A percentile compares a stretch with the other conserved stretches of the same genome.
Conservation (phyloP, 1,284 basidiomycete species). For the Xerocomus nothofagi region DNA sequence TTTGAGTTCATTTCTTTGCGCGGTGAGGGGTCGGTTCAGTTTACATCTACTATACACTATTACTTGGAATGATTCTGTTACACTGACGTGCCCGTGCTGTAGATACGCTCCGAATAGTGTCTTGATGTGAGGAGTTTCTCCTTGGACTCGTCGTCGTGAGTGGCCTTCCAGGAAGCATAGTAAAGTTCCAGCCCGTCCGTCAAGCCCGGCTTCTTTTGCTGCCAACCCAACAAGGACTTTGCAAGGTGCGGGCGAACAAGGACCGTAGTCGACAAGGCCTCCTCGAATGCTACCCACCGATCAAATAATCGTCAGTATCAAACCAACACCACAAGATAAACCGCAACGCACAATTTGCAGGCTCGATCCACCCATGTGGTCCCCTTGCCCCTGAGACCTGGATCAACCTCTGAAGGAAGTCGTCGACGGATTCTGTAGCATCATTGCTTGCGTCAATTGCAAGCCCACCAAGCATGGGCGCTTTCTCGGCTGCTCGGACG, state of each 20-base stretch:
- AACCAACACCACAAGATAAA: not conserved
- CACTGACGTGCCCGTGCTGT: not conserved
- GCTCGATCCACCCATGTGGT: slow-evolving; percentile 9
- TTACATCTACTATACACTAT: not conserved
- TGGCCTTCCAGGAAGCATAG: slow-evolving; percentile 24
- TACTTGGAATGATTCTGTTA: not conserved
- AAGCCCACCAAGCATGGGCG: slow-evolving; percentile 17
- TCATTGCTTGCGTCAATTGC: slow-evolving; percentile 20
- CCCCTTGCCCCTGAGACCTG: slow-evolving; percentile 18
- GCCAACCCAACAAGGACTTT: slow-evolving; percentile 28
- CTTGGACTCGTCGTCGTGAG: slow-evolving; percentile 6
- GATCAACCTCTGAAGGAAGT: slow-evolving; percentile 15
- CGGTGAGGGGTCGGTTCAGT: not conserved
- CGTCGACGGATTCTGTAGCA: slow-evolving; percentile 12
- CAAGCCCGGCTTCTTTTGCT: slow-evolving; percentile 23
- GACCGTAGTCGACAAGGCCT: slow-evolving; percentile 18
- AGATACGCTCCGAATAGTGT: not conserved
- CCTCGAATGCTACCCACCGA: slow-evolving; percentile 15
- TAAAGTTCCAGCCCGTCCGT: slow-evolving; percentile 24
- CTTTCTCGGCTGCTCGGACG: slow-evolving; percentile 20
- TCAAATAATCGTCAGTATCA: not conserved
- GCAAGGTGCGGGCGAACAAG: slow-evolving; percentile 26
- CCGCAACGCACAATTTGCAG: slow-evolving; percentile 12
- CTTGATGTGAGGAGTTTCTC: slow-evolving; percentile 3
- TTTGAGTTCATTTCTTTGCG: not conserved